Conservation (phyloP, 495 filamentous ascomycete genomes). For the Entonaema liquescens region DNA sequence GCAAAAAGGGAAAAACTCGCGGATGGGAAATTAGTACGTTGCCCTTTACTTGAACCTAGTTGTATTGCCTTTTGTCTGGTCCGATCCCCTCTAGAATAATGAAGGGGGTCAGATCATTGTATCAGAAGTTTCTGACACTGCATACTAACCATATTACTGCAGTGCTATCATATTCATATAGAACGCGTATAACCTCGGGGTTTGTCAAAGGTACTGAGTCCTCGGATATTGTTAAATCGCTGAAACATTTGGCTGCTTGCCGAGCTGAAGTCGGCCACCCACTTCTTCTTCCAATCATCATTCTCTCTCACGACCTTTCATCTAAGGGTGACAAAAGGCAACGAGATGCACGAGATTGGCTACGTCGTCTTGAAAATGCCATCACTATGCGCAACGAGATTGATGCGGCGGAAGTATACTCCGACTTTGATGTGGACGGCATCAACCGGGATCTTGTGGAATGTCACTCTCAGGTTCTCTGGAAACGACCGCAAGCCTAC, state of each 20-base stretch:
- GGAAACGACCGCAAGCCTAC: constrained; percentile 67
- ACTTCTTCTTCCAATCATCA: constrained; percentile 62
- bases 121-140: neutral
- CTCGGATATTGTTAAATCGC: constrained; percentile 56
- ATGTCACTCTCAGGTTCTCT: constrained; percentile 64
- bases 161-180: constrained; percentile 63
- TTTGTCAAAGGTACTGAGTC: constrained; percentile 63
- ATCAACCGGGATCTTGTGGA: constrained; percentile 66
- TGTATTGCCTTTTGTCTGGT: neutral
- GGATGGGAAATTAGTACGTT: constrained; percentile 62
- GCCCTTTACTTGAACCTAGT: neutral
- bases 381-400: constrained; percentile 65
- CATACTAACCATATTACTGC: constrained; percentile 1
- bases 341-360: constrained; percentile 64
- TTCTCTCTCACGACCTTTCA: constrained; percentile 61
- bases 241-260: constrained; percentile 58
- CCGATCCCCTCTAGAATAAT: neutral
- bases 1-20: constrained; percentile 64
- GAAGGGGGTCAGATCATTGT: neutral
- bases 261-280: constrained; percentile 58
- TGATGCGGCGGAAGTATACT: constrained; percentile 58
- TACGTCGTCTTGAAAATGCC: constrained; percentile 64
- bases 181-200: constrained; percentile 59
- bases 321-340: constrained; percentile 61
- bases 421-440: constrained; percentile 61